phyloP scores from a whole-genome alignment of 2,329 filamentous ascomycete genomes.

The Cadophora sp. region DNA sequence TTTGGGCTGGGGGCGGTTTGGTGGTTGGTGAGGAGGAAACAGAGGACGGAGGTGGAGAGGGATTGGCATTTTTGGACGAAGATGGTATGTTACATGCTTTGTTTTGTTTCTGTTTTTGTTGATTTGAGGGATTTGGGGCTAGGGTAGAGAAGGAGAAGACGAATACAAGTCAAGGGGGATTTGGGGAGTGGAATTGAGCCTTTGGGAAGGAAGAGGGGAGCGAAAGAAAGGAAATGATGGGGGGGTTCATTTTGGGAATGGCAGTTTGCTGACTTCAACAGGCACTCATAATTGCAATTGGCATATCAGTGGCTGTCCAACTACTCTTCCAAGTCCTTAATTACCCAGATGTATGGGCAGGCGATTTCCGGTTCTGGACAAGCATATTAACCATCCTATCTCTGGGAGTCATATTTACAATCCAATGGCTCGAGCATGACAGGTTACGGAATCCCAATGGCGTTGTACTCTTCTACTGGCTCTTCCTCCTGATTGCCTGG shows the following conservation, averaged over 20 bases:
- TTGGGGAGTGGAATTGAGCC: too few relatives aligned
- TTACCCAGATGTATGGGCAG: conserved; percentile 63
- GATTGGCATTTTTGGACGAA: conserved; percentile 95
- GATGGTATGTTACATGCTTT: conserved; percentile 75
- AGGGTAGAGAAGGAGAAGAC: not conserved
- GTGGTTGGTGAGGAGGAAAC: conserved; percentile 76
- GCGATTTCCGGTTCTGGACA: conserved; percentile 75
- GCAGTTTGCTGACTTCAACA: conserved; percentile 42
- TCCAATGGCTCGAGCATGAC: conserved; percentile 76
- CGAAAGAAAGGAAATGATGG: conserved; percentile 23
- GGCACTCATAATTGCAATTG: conserved; percentile 63
- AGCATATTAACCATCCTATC: conserved; percentile 67
- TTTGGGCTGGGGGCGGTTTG: conserved; percentile 79
- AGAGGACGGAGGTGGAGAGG: conserved; percentile 72
- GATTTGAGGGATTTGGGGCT: not conserved
- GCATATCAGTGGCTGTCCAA: conserved; percentile 64
- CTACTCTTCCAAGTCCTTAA: conserved; percentile 66
- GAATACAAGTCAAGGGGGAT: not conserved
- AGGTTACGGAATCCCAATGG: conserved; percentile 73
- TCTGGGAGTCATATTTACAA: conserved; percentile 65
- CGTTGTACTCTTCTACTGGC: conserved; percentile 76
- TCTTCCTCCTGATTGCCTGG: conserved; percentile 69
- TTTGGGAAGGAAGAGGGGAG: too few relatives aligned
- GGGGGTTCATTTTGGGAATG: conserved; percentile 3
- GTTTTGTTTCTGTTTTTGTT: not conserved